phyloP scores from a whole-genome alignment of 116 monocot genomes.

The Phalaenopsis hybrid region DNA sequence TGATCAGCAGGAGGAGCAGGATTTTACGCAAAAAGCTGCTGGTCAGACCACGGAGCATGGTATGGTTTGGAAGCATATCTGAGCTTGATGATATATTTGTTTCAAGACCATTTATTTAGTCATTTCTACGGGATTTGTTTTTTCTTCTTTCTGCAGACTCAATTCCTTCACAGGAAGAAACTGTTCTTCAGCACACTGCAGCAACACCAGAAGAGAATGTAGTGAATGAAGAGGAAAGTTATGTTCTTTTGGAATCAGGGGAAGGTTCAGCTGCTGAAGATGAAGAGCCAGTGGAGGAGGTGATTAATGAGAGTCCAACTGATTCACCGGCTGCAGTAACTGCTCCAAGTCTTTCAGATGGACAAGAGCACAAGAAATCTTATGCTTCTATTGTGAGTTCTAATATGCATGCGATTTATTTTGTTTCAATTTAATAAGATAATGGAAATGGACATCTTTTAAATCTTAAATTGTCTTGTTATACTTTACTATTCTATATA shows the following conservation, averaged over 20 bases:
- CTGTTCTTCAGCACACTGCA: constrained; percentile 9
- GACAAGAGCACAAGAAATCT: constrained; percentile 73
- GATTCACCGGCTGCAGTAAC: background rate
- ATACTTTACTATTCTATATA: background rate
- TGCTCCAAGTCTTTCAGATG: constrained; percentile 13
- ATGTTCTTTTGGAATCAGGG: constrained; percentile 33
- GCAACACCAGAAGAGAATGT: constrained; percentile 10
- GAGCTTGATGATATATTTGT: constrained; percentile 3
- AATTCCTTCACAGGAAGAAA: constrained; percentile 4
- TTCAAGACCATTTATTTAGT: background rate
- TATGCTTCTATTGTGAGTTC: constrained; percentile 87
- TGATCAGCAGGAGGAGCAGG: constrained; percentile 13
- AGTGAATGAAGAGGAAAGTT: constrained; percentile 14
- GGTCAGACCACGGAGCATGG: constrained; percentile 18
- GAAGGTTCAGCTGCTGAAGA: constrained; percentile 19
- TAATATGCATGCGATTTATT: background rate
- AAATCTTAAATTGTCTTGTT: background rate
- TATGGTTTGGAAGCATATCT: constrained; percentile 8
- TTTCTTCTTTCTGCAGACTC: constrained; percentile 15
- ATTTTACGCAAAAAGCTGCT: constrained; percentile 17
- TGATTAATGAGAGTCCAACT: constrained; percentile 16
- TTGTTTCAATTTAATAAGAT: background rate
- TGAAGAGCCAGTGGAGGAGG: constrained; percentile 11
- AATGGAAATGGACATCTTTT: background rate
- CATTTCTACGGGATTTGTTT: background rate